phyloP scores from a whole-genome alignment of 345 rosid genomes.

The Pugionium dolabratum region DNA sequence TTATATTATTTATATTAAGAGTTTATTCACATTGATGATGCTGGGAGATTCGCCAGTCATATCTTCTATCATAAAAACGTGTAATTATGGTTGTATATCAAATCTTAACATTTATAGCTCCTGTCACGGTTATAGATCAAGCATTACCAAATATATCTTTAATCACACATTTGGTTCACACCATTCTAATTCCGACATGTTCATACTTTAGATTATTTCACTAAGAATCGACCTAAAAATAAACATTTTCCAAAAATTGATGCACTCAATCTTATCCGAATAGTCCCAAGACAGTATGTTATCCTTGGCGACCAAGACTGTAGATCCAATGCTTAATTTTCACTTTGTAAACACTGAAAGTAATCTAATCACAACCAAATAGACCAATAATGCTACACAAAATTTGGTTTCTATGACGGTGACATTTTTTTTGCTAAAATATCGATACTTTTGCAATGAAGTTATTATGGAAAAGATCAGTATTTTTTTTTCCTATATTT shows the following conservation, averaged over 20 bases:
- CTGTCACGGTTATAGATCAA: conserved; percentile 1
- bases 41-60: no score
- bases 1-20: no score
- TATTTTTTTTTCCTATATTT: background rate
- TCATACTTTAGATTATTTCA: conserved; percentile 13
- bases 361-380: background rate
- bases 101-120: background rate
- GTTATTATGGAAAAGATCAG: background rate
- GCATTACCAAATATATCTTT: background rate
- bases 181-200: conserved; percentile 6
- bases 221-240: background rate
- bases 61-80: no score
- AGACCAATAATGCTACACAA: conserved; percentile 2
- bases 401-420: background rate
- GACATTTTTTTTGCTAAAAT: background rate
- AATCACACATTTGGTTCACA: background rate
- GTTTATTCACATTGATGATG: no score
- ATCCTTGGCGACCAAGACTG: background rate
- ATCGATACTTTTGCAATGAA: no score
- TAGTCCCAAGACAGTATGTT: conserved; percentile 3
- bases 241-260: background rate
- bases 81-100: background rate
- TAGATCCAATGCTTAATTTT: background rate
- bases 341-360: background rate
- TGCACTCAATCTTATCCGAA: background rate